A percentile compares a stretch with the other conserved stretches of the same genome.
phyloP scores from a whole-genome alignment of 108 stramenopile species.

The Aureococcus anophagefferens region DNA sequence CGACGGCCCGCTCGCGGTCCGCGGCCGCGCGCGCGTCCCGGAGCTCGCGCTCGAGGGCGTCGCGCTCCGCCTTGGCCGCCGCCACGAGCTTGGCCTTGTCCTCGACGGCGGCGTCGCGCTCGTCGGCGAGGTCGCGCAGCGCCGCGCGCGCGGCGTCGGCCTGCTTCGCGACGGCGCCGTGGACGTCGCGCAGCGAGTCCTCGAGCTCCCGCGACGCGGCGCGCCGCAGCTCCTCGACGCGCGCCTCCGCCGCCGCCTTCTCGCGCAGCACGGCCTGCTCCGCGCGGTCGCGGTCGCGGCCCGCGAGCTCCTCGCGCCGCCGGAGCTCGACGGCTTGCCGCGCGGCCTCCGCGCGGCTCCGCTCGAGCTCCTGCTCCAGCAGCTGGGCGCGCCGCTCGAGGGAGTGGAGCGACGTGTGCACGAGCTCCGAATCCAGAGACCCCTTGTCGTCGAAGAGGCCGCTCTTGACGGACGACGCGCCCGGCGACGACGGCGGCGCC shows the following conservation, averaged over 20 bases:
- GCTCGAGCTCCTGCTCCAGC: not conserved
- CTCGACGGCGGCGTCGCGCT: not conserved
- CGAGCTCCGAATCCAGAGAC: too few species aligned
- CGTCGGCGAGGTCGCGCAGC: not conserved
- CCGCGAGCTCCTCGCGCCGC: too few species aligned
- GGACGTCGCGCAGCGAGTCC: not conserved
- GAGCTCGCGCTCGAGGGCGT: not conserved
- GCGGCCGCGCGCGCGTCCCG: not conserved
- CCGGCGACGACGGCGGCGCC: too few species aligned
- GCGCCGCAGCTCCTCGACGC: not conserved
- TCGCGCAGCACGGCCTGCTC: too few species aligned
- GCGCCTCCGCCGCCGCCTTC: too few species aligned
- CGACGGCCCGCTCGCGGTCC: not conserved
- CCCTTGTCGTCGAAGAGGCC: too few species aligned
- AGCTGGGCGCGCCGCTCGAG: too few species aligned
- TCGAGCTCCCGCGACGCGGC: not conserved
- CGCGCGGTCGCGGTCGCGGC: too few species aligned
- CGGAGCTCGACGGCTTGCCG: not conserved
- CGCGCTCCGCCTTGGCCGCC: not conserved
- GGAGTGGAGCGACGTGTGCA: too few species aligned
- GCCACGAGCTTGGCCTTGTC: not conserved
- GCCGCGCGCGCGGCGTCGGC: not conserved
- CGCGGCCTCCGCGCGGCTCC: not conserved
- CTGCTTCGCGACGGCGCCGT: not conserved
- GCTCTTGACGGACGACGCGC: too few species aligned